Conservation (phyloP, 345 rosid genomes). For the Xanthoceras sorbifolium region DNA sequence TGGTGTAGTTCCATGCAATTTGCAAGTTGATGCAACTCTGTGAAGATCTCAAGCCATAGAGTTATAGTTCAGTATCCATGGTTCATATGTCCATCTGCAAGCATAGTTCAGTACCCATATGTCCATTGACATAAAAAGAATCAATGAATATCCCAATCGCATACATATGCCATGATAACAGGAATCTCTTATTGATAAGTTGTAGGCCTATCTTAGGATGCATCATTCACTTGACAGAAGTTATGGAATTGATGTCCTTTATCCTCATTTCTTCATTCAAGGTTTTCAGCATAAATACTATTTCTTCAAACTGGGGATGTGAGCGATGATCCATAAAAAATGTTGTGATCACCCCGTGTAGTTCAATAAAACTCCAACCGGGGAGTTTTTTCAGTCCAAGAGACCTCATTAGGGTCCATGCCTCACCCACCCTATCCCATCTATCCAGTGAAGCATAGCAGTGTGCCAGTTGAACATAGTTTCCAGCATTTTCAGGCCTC, state of each 20-base stretch:
- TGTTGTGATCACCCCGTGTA: conserved; percentile 38
- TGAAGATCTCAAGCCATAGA: neutral
- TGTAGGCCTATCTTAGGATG: neutral
- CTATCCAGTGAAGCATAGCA: conserved; percentile 56
- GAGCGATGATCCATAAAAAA: conserved; percentile 51
- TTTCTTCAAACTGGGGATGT: conserved; percentile 47
- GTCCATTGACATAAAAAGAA: neutral
- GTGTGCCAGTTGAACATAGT: conserved; percentile 55
- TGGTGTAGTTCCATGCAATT: neutral
- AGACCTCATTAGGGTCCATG: conserved; percentile 55
- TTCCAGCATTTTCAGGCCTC: conserved; percentile 47
- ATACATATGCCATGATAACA: neutral
- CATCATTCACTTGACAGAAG: neutral
- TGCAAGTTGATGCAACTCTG: neutral
- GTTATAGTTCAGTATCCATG: conserved; percentile 1
- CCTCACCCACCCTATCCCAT: conserved; percentile 55
- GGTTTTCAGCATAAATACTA: conserved; percentile 33
- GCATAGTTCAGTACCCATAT: neutral
- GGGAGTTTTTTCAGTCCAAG: conserved; percentile 59
- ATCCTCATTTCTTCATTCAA: conserved; percentile 43
- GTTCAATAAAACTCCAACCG: conserved; percentile 63
- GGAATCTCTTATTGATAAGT: neutral
- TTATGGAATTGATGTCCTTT: conserved; percentile 6
- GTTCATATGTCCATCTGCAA: neutral
- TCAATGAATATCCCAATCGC: neutral